Percentiles rank a stretch among this genome's conserved stretches.
Evolutionary conservation across 768 basidiomycete species (phyloP).

Genomic region (Crepidotus variabilis): DNA sequence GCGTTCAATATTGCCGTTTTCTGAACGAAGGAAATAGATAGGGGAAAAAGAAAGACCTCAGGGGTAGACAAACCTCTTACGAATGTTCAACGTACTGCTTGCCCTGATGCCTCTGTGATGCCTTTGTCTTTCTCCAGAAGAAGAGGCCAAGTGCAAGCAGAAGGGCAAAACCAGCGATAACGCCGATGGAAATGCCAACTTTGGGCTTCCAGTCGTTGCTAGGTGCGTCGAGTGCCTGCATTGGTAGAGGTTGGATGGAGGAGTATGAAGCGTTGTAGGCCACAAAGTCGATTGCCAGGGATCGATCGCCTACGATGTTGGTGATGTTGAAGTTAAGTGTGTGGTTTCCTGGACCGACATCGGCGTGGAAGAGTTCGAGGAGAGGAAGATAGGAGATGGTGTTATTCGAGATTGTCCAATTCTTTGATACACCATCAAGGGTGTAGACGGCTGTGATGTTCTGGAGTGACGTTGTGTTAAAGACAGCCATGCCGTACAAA

Average conservation of each 20-base stretch:
- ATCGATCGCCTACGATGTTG: slow-evolving; percentile 25
- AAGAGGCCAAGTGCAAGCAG: slow-evolving; percentile 8
- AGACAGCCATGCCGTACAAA: slow-evolving; percentile 29
- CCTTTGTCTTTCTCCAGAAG: slow-evolving; percentile 9
- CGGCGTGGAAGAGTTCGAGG: slow-evolving; percentile 30
- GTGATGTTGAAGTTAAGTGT: slow-evolving; percentile 34
- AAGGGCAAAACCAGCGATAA: slow-evolving; percentile 11
- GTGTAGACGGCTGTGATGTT: slow-evolving; percentile 33
- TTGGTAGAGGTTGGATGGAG: slow-evolving; percentile 11
- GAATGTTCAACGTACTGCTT: neutral
- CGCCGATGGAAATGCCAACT: slow-evolving; percentile 16
- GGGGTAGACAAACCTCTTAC: neutral
- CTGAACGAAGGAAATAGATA: neutral
- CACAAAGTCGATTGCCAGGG: slow-evolving; percentile 37
- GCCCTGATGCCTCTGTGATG: slow-evolving; percentile 3
- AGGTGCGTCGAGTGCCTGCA: neutral
- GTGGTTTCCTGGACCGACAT: slow-evolving; percentile 31
- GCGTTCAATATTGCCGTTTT: neutral
- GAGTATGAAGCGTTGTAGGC: slow-evolving; percentile 32
- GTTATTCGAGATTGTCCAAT: slow-evolving; percentile 20
- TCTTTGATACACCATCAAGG: slow-evolving; percentile 29
- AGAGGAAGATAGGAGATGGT: slow-evolving; percentile 29
- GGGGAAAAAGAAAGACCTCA: neutral
- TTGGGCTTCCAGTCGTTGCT: slow-evolving; percentile 5
- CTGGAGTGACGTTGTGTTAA: slow-evolving; percentile 18